phyloP scores from a whole-genome alignment of 257 asterid species.

The Gentiana dahurica region DNA sequence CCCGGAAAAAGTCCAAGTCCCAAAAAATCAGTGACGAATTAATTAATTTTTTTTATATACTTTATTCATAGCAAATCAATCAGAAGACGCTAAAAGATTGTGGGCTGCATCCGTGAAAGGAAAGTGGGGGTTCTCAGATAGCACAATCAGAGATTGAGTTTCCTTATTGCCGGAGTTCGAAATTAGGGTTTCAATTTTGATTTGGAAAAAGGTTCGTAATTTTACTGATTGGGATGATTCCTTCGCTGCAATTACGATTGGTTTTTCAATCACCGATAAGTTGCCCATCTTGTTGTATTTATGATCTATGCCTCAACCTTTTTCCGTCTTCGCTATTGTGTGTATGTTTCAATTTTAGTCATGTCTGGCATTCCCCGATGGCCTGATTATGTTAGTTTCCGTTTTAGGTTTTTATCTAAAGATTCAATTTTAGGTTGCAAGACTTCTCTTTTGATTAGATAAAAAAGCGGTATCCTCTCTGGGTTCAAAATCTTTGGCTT shows the following conservation, averaged over 20 bases:
- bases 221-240: background rate
- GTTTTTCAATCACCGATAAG: conserved; percentile 1
- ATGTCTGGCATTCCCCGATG: background rate
- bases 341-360: background rate
- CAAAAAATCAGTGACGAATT: conserved; percentile 1
- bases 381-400: background rate
- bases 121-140: conserved; percentile 9
- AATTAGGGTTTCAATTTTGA: background rate
- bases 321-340: background rate
- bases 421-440: conserved; percentile 7
- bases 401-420: conserved; percentile 1
- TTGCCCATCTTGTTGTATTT: conserved; percentile 11
- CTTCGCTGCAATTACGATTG: conserved; percentile 6
- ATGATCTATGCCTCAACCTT: conserved; percentile 3
- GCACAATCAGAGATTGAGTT: background rate
- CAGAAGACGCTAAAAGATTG: background rate
- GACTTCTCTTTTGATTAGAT: background rate
- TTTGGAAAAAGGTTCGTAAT: background rate
- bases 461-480: too few relatives aligned
- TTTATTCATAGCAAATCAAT: conserved; percentile 3
- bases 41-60: background rate
- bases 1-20: background rate
- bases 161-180: conserved; percentile 1
- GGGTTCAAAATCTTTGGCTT: too few relatives aligned
- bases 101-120: background rate